A percentile compares a stretch with the other conserved stretches of the same genome.
phyloP scores from a whole-genome alignment of 2,329 filamentous ascomycete species.

The Pseudogymnoascus sp. region DNA sequence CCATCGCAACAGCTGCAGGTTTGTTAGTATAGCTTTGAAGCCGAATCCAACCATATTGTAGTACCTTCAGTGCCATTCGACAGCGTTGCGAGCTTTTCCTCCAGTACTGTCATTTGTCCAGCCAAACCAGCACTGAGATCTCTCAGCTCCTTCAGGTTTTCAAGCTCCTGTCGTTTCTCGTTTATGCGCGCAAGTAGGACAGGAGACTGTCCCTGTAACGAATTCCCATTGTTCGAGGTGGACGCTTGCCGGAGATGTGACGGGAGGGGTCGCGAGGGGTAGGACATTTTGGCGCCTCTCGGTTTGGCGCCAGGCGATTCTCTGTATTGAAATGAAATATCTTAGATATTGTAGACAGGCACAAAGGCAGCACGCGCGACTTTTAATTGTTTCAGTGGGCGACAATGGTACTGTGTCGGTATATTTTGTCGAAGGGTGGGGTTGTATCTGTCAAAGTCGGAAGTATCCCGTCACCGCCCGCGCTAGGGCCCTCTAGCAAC shows the following conservation, averaged over 20 bases:
- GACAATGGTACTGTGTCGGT: background rate
- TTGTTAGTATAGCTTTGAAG: slow-evolving; percentile 11
- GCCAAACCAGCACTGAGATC: slow-evolving; percentile 72
- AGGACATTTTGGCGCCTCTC: slow-evolving; percentile 40
- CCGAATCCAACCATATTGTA: slow-evolving; percentile 13
- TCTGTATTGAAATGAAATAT: background rate
- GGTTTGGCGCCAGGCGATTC: background rate
- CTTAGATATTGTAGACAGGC: background rate
- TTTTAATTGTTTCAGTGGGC: background rate
- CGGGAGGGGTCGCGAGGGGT: slow-evolving; percentile 48
- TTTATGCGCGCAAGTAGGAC: slow-evolving; percentile 67
- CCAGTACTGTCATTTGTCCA: slow-evolving; percentile 72
- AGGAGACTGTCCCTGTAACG: slow-evolving; percentile 53
- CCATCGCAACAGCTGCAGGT: slow-evolving; percentile 64
- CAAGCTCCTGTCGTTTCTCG: slow-evolving; percentile 78
- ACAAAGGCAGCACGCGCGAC: background rate
- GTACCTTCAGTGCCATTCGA: slow-evolving; percentile 75
- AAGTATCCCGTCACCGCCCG: background rate
- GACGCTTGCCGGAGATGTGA: slow-evolving; percentile 60
- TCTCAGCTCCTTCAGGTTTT: slow-evolving; percentile 67
- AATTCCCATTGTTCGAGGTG: slow-evolving; percentile 37
- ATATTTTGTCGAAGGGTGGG: slow-evolving; percentile 5
- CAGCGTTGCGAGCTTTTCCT: slow-evolving; percentile 68
- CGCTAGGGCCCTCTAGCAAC: background rate
- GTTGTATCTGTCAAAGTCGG: slow-evolving; percentile 6